Conservation (phyloP, 2,329 filamentous ascomycete genomes). For the Achaetomium macrosporum region DNA sequence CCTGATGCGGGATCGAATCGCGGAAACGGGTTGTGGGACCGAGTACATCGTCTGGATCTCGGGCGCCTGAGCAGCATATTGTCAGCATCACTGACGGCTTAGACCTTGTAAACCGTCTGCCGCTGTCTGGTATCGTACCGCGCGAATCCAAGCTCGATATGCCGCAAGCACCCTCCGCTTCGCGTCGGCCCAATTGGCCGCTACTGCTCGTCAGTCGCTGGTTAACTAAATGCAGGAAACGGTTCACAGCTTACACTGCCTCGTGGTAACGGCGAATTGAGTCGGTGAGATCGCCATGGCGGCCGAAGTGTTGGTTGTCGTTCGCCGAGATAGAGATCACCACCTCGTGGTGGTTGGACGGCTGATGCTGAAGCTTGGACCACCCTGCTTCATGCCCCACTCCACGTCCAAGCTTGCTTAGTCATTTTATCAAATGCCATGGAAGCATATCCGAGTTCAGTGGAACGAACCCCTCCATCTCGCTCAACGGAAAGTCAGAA, state of each 20-base stretch:
- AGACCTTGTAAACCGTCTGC: background rate
- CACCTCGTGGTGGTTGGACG: conserved; percentile 2
- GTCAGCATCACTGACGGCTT: background rate
- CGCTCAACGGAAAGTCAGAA: no score
- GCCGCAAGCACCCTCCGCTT: conserved; percentile 78
- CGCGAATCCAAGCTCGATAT: conserved; percentile 94
- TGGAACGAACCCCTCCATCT: no score
- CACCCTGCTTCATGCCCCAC: background rate
- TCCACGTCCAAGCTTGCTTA: no score
- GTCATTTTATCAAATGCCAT: no score
- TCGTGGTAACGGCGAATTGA: conserved; percentile 76
- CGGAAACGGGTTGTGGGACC: conserved; percentile 78
- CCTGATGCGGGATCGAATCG: conserved; percentile 85
- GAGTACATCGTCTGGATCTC: conserved; percentile 98
- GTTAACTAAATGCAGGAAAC: background rate
- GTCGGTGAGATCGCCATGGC: conserved; percentile 87
- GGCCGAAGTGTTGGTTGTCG: conserved; percentile 35
- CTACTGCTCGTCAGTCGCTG: conserved; percentile 47
- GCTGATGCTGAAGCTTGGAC: conserved; percentile 15
- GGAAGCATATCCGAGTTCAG: no score
- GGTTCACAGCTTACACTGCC: conserved; percentile 57
- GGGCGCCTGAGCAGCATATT: conserved; percentile 58
- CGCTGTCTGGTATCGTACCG: conserved; percentile 58
- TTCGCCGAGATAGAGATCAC: conserved; percentile 11
- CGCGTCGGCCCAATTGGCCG: conserved; percentile 83